Conservation (phyloP, 345 rosid species). For the Brassica napus region DNA sequence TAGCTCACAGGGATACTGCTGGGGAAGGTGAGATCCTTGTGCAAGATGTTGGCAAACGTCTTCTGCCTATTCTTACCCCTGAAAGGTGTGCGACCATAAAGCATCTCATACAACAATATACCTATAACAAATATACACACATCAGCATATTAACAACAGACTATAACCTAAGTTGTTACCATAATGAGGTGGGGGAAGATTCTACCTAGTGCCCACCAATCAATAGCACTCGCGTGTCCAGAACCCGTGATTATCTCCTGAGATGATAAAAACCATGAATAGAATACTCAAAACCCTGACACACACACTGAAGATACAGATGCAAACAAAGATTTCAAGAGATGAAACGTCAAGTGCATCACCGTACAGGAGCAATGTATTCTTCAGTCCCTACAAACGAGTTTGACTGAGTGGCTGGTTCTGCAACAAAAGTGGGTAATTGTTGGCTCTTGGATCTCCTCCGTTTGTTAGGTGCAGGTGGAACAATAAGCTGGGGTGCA, state of each 20-base stretch:
- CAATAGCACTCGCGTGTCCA: constrained; percentile 88
- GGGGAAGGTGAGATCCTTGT: constrained; percentile 93
- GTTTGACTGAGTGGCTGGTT: constrained; percentile 74
- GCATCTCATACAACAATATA: constrained; percentile 90
- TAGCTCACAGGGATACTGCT: constrained; percentile 82
- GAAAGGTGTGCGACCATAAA: constrained; percentile 97
- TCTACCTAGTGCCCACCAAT: constrained; percentile 99
- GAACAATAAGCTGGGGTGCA: constrained; percentile 75
- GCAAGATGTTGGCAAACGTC: constrained; percentile 91
- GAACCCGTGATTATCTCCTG: constrained; percentile 95
- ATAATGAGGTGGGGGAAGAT: not conserved
- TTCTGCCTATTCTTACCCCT: constrained; percentile 96
- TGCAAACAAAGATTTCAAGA: not conserved
- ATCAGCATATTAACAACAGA: not conserved
- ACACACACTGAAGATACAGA: not conserved
- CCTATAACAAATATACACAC: constrained; percentile 43
- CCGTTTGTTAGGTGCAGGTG: constrained; percentile 48
- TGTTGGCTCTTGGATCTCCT: constrained; percentile 76
- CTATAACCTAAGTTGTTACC: not conserved
- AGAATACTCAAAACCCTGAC: not conserved
- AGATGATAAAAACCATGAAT: constrained; percentile 28
- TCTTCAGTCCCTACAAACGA: constrained; percentile 98
- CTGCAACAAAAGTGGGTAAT: constrained; percentile 80
- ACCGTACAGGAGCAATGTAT: constrained; percentile 92
- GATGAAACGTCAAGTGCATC: constrained; percentile 21